Conservation (phyloP, 2,329 filamentous ascomycete species). For the Penicillium sumatraense region DNA sequence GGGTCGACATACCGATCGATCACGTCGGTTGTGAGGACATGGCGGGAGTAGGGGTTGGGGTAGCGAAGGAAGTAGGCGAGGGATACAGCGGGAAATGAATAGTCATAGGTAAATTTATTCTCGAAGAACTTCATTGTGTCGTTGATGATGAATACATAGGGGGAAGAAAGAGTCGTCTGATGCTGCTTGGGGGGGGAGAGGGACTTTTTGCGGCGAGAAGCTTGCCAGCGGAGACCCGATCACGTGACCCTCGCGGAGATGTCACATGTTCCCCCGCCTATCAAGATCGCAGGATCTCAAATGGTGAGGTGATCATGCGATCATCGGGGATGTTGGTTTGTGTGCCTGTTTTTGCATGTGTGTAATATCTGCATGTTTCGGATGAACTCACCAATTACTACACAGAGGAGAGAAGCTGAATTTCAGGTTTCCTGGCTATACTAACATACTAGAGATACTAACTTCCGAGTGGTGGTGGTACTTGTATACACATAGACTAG, state of each 20-base stretch:
- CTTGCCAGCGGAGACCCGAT: slow-evolving; percentile 14
- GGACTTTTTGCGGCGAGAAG: slow-evolving; percentile 22
- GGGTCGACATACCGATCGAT: slow-evolving; percentile 67
- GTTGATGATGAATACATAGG: slow-evolving; percentile 18
- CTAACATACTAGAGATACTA: too few relatives aligned
- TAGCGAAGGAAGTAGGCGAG: slow-evolving; percentile 72
- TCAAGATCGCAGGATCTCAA: slow-evolving; percentile 9
- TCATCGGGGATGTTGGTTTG: background rate
- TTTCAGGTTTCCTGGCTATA: too few relatives aligned
- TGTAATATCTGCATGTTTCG: background rate
- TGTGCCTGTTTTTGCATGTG: too few relatives aligned
- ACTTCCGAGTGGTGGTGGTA: too few relatives aligned
- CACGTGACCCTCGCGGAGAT: slow-evolving; percentile 9
- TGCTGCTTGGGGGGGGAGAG: slow-evolving; percentile 3
- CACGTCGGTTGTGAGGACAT: slow-evolving; percentile 69
- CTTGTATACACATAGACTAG: too few relatives aligned
- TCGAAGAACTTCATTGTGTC: slow-evolving; percentile 58
- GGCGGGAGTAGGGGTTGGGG: slow-evolving; percentile 68
- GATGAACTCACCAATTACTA: too few relatives aligned
- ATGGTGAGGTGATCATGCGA: slow-evolving; percentile 15
- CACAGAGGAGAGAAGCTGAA: too few relatives aligned
- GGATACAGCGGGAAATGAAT: slow-evolving; percentile 68
- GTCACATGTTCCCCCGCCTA: slow-evolving; percentile 16
- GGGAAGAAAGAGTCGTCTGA: slow-evolving; percentile 19
- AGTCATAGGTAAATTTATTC: slow-evolving; percentile 64